These are phyloP conservation scores for Euptelea pleiosperma DNA, from an alignment of 164 flowering plant species.

Conservation along the genomic window DNA sequence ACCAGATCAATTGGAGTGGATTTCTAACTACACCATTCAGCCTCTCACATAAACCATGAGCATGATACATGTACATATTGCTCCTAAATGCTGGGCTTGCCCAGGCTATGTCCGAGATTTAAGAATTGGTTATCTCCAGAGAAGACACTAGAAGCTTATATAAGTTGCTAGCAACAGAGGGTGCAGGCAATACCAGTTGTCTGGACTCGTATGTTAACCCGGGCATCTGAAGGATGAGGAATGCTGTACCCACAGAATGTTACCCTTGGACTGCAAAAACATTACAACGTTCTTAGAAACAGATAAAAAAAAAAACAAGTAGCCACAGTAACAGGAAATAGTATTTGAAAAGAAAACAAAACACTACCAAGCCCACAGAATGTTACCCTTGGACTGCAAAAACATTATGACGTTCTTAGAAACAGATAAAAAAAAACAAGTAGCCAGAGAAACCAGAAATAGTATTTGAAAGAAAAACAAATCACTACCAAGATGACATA, in stretches of 20 bases:
- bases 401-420: background rate
- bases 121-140: background rate
- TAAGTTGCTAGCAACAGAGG: background rate
- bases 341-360: too few relatives aligned
- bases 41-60: too few relatives aligned
- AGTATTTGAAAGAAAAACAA: too few relatives aligned
- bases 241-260: constrained; percentile 82
- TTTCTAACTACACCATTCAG: too few relatives aligned
- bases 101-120: too few relatives aligned
- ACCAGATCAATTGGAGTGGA: too few relatives aligned
- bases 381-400: constrained; percentile 73
- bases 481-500: too few relatives aligned
- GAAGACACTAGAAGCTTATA: background rate
- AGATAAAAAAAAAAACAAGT: background rate
- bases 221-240: constrained; percentile 92
- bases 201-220: constrained; percentile 85
- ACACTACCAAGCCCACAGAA: too few relatives aligned
- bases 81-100: too few relatives aligned
- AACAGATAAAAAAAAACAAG: background rate
- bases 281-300: background rate
- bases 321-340: too few relatives aligned
- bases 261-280: constrained; percentile 71
- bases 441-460: too few relatives aligned
- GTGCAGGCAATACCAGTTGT: constrained; percentile 58
- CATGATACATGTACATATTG: too few relatives aligned